Percentiles rank a stretch among this genome's conserved stretches.
Evolutionary conservation across 2,329 filamentous ascomycete genomes (phyloP).

Genomic region (Aureobasidium sp.): DNA sequence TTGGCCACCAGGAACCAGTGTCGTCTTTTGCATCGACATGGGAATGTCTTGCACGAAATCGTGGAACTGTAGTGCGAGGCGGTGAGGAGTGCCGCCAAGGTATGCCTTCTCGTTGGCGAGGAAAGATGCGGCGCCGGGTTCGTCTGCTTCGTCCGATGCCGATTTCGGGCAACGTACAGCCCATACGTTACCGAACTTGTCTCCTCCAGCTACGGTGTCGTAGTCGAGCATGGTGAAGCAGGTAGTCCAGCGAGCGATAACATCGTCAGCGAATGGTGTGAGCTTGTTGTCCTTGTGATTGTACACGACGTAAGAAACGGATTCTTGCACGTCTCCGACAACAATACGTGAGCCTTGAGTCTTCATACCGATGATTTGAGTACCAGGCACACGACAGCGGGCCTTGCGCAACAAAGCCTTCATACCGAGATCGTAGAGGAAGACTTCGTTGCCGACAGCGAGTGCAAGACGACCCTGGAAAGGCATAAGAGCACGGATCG

Average conservation of each 20-base stretch:
- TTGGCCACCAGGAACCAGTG: conserved; percentile 81
- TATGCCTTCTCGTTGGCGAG: conserved; percentile 86
- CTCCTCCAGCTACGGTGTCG: conserved; percentile 85
- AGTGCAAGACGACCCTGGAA: conserved; percentile 87
- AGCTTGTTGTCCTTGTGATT: conserved; percentile 85
- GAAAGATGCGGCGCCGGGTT: conserved; percentile 82
- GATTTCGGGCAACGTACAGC: conserved; percentile 80
- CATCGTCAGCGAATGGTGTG: conserved; percentile 89
- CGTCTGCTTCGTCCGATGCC: conserved; percentile 80
- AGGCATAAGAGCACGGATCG: conserved; percentile 77
- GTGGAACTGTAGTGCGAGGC: conserved; percentile 76
- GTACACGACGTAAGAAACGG: conserved; percentile 85
- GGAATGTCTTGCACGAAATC: conserved; percentile 89
- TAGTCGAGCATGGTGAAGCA: conserved; percentile 94
- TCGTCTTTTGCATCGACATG: conserved; percentile 79
- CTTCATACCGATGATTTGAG: conserved; percentile 76
- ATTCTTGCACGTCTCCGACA: conserved; percentile 87
- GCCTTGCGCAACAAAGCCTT: conserved; percentile 87
- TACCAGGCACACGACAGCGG: conserved; percentile 23
- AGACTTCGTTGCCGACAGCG: conserved; percentile 73
- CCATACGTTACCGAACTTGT: conserved; percentile 97
- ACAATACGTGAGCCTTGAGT: conserved; percentile 87
- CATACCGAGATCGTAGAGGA: conserved; percentile 89
- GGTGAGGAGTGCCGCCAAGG: conserved; percentile 78
- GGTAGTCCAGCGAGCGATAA: conserved; percentile 81